Conservation (phyloP, 768 basidiomycete species). For the Russula sp. region DNA sequence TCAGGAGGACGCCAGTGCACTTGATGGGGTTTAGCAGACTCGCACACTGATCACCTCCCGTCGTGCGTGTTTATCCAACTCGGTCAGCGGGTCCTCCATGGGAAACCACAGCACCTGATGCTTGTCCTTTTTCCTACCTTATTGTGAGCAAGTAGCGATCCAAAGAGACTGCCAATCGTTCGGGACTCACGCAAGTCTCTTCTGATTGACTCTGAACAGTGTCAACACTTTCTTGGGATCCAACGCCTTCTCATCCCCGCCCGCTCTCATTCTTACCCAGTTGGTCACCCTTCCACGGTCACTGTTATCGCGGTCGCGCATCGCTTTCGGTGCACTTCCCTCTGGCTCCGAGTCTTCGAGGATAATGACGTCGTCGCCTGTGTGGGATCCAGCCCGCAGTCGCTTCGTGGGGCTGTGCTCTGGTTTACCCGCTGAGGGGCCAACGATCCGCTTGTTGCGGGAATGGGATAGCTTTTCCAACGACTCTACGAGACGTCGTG, state of each 20-base stretch:
- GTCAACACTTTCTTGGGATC: slow-evolving; percentile 36
- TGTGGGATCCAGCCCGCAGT: slow-evolving; percentile 2
- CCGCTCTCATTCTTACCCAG: background rate
- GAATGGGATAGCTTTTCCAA: slow-evolving; percentile 4
- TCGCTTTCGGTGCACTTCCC: background rate
- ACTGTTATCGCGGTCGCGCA: slow-evolving; percentile 17
- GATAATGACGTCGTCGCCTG: slow-evolving; percentile 24
- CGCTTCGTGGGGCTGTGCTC: slow-evolving; percentile 18
- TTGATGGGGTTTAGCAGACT: slow-evolving; percentile 23
- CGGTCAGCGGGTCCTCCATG: slow-evolving; percentile 54
- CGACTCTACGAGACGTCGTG: background rate
- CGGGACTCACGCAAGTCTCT: slow-evolving; percentile 38
- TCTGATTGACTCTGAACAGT: slow-evolving; percentile 44
- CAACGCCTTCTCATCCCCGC: slow-evolving; percentile 23
- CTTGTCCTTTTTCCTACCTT: slow-evolving; percentile 45
- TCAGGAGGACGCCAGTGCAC: background rate
- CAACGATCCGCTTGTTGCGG: slow-evolving; percentile 4
- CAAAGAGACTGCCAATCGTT: background rate
- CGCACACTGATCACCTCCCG: slow-evolving; percentile 51
- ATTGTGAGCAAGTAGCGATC: slow-evolving; percentile 18
- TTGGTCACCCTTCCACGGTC: background rate
- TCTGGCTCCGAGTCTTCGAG: slow-evolving; percentile 29
- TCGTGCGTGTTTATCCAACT: slow-evolving; percentile 42
- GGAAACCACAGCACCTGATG: slow-evolving; percentile 87
- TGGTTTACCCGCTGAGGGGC: background rate